Base-by-base conservation (phyloP, 495 filamentous ascomycete genomes). In the Hyaloscypha bicolor region DNA sequence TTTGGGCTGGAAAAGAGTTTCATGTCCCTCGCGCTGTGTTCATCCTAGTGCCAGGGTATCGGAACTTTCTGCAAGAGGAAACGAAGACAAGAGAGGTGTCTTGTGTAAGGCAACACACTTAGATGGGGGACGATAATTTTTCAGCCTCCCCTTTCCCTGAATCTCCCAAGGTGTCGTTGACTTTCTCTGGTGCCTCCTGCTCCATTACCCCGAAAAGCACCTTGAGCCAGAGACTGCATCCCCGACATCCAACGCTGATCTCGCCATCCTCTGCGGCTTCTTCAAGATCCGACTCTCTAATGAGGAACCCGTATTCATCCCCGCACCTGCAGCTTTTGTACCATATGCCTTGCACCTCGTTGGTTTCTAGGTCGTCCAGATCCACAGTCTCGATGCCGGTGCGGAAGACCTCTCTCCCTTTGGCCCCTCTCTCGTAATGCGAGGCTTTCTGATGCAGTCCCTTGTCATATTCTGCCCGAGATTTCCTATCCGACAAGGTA, bases 171-270 rank as follows among this genome's bases (percentile, higher is more conserved):
- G 6, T 32, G 30, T 32, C n/a, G 9, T 25, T 32, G 19, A 21
- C 4, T 59, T 39, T 31, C 6, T 35, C 29, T 39, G 6, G 11
- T 9, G 35, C 3, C 29, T 60, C 78, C 22, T 83, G 83, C 25
- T 86, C 85, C 32, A 89, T 80, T 16, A 86, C 83, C 30, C 83
- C 86, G 83, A 93, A 94, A 52, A 87, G 78, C 35, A 96, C 87
- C 72, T 87, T 88, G 74, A 94, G 76, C 88, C 88, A 94, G 60
- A 96, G 81, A 79, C 91, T 94, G 73, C 92, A 96, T 57, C 92
- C 91, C 21, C 82, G 81, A 76, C 93, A 96, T 22, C 89, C 91
- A 33, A 93, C 85, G 67, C 90, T 82, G 66, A 95, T 75, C 79
- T 94, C 91, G 0, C 91, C 87, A 45, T 70, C 67, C 14, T 66